Percentiles rank a stretch among this genome's conserved stretches.
phyloP scores from a whole-genome alignment of 352 stramenopile genomes.

The Globisporangium uncinulatum region DNA sequence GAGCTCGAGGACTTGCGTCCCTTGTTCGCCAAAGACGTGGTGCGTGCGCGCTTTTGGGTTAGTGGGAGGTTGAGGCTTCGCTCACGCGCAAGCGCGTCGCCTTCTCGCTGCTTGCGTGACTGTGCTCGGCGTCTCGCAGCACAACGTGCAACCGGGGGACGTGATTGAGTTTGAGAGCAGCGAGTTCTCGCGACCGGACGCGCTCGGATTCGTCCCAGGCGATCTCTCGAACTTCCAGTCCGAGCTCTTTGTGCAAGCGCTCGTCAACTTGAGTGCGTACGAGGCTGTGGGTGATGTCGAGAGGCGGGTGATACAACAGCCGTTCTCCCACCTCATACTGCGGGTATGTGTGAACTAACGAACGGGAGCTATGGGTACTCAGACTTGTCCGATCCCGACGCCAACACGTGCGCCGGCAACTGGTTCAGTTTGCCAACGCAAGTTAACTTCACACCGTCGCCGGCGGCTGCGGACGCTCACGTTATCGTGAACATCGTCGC shows the following conservation, averaged over 20 bases:
- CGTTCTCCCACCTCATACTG: neutral
- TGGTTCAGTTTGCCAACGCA: conserved; percentile 50
- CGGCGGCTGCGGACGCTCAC: neutral
- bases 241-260: conserved; percentile 53
- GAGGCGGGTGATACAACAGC: too few relatives aligned
- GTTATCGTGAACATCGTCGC: conserved; percentile 44
- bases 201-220: conserved; percentile 55
- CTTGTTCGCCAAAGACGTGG: conserved; percentile 63
- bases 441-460: conserved; percentile 25
- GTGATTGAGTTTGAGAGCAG: conserved; percentile 63
- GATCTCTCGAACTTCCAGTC: conserved; percentile 37
- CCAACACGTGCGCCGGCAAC: conserved; percentile 57
- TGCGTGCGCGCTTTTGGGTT: conserved; percentile 12
- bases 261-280: conserved; percentile 52
- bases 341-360: too few relatives aligned
- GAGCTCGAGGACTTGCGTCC: conserved; percentile 50
- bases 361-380: neutral
- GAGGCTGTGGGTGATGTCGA: too few relatives aligned
- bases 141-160: conserved; percentile 39
- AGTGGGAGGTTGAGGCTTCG: neutral
- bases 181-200: conserved; percentile 47
- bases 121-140: conserved; percentile 11
- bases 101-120: too few relatives aligned
- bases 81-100: neutral
- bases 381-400: conserved; percentile 65